Conservation (phyloP, 768 basidiomycete species). For the Neoboletus subvelutipes region DNA sequence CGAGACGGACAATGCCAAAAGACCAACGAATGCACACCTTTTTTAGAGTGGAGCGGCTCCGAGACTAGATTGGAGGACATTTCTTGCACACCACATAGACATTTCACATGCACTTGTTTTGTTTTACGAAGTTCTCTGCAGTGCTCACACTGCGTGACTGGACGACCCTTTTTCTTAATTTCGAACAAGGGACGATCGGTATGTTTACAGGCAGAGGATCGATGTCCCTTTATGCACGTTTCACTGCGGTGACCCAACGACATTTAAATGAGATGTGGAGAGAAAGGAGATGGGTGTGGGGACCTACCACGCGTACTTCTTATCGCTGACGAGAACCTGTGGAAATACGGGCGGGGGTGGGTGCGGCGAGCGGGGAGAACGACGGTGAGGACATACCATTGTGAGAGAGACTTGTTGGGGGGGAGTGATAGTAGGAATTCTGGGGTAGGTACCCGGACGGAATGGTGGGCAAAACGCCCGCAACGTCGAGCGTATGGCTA, state of each 20-base stretch:
- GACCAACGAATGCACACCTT: constrained; percentile 50
- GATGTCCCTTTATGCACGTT: constrained; percentile 93
- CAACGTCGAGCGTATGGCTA: constrained; percentile 57
- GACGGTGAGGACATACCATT: constrained; percentile 43
- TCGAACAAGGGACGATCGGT: constrained; percentile 84
- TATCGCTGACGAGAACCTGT: constrained; percentile 71
- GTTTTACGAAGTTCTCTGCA: constrained; percentile 48
- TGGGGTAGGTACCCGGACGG: constrained; percentile 31
- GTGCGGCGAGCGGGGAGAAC: background rate
- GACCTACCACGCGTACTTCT: constrained; percentile 81
- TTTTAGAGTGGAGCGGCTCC: constrained; percentile 45
- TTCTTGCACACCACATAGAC: constrained; percentile 42
- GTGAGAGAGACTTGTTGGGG: constrained; percentile 13
- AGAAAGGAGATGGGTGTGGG: background rate
- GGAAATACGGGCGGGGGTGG: background rate
- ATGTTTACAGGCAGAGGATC: constrained; percentile 86
- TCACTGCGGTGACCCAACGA: constrained; percentile 48
- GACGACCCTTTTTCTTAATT: constrained; percentile 67
- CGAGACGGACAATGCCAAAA: background rate
- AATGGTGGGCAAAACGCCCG: constrained; percentile 46
- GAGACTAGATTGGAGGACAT: constrained; percentile 16
- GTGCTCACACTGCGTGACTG: constrained; percentile 54
- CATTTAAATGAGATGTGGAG: constrained; percentile 8
- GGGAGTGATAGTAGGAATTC: background rate
- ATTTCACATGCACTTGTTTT: constrained; percentile 46